Evolutionary conservation across 495 filamentous ascomycete genomes (phyloP).

Genomic region (Clohesyomyces aquaticus): DNA sequence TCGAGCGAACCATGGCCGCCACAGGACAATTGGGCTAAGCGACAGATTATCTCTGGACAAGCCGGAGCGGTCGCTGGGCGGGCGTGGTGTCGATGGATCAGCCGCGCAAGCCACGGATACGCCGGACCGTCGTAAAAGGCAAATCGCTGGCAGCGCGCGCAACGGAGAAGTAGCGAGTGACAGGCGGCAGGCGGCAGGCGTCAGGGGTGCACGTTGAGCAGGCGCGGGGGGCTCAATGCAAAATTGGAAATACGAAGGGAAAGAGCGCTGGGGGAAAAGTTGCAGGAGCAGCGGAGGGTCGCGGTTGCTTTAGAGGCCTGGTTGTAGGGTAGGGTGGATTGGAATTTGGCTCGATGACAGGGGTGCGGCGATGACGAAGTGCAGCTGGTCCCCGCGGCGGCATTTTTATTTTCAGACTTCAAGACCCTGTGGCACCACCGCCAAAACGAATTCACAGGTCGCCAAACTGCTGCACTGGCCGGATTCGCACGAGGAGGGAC

Average conservation of each 20-base stretch:
- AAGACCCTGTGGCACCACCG: not conserved
- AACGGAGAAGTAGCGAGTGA: conserved; percentile 25
- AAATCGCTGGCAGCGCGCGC: not conserved
- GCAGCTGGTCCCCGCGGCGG: too few relatives aligned
- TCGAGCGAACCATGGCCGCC: conserved; percentile 31
- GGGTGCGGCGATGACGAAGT: not conserved
- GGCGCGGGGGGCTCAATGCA: not conserved
- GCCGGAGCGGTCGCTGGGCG: not conserved
- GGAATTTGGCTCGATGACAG: not conserved
- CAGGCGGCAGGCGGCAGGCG: not conserved
- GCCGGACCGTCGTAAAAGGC: conserved; percentile 5
- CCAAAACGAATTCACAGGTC: not conserved
- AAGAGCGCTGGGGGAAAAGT: too few relatives aligned
- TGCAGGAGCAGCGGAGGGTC: too few relatives aligned
- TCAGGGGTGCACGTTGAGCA: not conserved
- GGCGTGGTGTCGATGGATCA: conserved; percentile 15
- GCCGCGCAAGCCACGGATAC: conserved; percentile 17
- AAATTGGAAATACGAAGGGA: too few relatives aligned
- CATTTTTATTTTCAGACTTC: not conserved
- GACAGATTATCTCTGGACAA: not conserved
- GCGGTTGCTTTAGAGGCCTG: too few relatives aligned
- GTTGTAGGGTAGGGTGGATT: not conserved
- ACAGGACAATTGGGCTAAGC: conserved; percentile 1
- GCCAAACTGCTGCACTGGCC: too few relatives aligned
- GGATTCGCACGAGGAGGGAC: not conserved